Base-by-base conservation (phyloP, 495 filamentous ascomycete genomes). In the Penicillium coffeae region DNA sequence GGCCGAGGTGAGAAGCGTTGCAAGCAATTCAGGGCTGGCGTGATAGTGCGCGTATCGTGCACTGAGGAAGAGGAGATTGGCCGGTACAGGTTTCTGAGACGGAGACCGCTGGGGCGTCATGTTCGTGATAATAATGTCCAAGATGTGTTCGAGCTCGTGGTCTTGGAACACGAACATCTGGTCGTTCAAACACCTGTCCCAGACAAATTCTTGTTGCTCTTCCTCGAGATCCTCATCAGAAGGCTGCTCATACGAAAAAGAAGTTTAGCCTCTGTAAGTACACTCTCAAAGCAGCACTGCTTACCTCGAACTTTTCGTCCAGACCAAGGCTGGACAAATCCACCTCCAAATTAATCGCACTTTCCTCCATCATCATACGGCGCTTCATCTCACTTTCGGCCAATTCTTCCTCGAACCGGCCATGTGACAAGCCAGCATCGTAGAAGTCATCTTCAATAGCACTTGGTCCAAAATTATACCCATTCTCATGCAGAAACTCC, bases 281-380 rank as follows among this genome's bases (percentile, higher is more conserved):
- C n/a, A n/a, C n/a, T n/a, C n/a, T n/a, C n/a, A n/a, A n/a, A n/a
- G n/a, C n/a, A n/a, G n/a, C n/a, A n/a, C n/a, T 47, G 67, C 81
- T 66, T 68, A 89, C 90, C 76, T 97, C 93, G 22, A 91, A 88
- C 56, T 92, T 87, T 66, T 99, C 93, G 59, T 99, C 93, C 53
- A 99, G 80, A 30, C 94, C 94, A 47, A 99, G 78, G 63, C 93
- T 97, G 3, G 93, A 93, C 38, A 99, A 67, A 61, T 99, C 93
- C 21, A 99, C 93, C 65, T 99, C 93, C 22, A 99, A 75, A 63
- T 99, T 96, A 47, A 94, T 85, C 9, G 94, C 91, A 62, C 93
- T 99, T 65, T 99, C 94, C 85, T 97, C 96, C 93, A 97, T 97
- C 92, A 99, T 96, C 94, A 99, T 97, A 15, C 93, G 84, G 46